These are phyloP conservation scores for Coniochaeta hoffmannii DNA, from an alignment of 2,329 filamentous ascomycete species.

Conservation along the genomic window DNA sequence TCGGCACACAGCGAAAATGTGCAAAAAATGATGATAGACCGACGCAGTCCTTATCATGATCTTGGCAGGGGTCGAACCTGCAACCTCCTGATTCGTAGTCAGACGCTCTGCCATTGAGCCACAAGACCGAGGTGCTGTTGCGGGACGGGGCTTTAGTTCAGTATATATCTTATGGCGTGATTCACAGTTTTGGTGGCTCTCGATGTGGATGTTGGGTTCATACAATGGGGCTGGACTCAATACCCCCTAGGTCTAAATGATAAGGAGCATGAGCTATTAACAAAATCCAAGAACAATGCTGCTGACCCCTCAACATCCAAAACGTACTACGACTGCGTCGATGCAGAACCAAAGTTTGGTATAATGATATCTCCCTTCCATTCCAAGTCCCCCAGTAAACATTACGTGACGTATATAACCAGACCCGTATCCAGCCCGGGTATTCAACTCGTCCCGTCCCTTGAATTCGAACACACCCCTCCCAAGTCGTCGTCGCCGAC, in stretches of 20 bases:
- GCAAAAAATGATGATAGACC: background rate
- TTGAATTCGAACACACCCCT: background rate
- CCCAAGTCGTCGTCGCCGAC: background rate
- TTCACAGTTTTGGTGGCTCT: background rate
- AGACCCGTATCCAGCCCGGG: background rate
- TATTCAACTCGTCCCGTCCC: too few species aligned
- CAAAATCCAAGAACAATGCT: background rate
- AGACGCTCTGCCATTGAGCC: slow-evolving; percentile 35
- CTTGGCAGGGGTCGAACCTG: slow-evolving; percentile 12
- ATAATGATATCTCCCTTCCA: background rate
- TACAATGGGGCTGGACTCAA: too few species aligned
- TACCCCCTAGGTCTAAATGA: too few species aligned
- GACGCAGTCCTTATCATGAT: background rate
- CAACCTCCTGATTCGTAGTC: slow-evolving; percentile 27
- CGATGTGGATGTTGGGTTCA: background rate
- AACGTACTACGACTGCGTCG: background rate
- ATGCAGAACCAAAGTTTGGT: background rate
- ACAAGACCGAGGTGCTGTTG: slow-evolving; percentile 8
- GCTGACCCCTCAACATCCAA: background rate
- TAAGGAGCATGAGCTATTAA: background rate
- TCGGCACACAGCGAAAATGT: background rate
- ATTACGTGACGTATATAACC: background rate
- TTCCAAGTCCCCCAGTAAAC: background rate
- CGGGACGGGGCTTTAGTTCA: background rate
- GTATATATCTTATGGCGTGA: background rate